Evolutionary conservation across 2,329 filamentous ascomycete species (phyloP).

Genomic region (Corniculantispora saksenae): DNA sequence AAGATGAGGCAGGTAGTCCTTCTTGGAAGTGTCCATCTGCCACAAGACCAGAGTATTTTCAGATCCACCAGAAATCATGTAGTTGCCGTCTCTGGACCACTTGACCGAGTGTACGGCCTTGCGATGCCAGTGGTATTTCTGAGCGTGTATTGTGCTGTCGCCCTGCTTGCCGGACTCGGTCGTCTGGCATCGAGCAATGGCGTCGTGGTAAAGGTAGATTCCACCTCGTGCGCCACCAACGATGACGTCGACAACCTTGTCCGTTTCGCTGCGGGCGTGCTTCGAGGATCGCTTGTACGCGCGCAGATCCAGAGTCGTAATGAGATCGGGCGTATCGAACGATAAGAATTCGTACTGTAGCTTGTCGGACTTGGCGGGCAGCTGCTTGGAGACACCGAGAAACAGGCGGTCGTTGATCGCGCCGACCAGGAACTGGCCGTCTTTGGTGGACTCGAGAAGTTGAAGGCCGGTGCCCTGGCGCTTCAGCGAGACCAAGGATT

Average conservation of each 20-base stretch:
- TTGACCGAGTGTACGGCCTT: conserved; percentile 80
- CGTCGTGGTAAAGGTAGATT: conserved; percentile 80
- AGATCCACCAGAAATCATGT: conserved; percentile 87
- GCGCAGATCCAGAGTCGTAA: conserved; percentile 68
- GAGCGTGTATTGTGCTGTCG: conserved; percentile 55
- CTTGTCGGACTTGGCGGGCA: conserved; percentile 27
- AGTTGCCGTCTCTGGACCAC: conserved; percentile 95
- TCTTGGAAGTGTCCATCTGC: conserved; percentile 86
- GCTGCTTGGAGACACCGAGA: conserved; percentile 32
- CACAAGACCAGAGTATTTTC: conserved; percentile 89
- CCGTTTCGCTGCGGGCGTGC: conserved; percentile 28
- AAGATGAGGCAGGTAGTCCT: conserved; percentile 86
- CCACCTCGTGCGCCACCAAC: conserved; percentile 75
- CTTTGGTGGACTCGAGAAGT: conserved; percentile 49
- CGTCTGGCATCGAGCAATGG: conserved; percentile 59
- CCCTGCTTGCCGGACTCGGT: conserved; percentile 40
- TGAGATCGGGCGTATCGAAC: conserved; percentile 61
- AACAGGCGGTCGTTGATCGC: conserved; percentile 41
- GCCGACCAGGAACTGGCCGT: conserved; percentile 57
- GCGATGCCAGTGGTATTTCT: conserved; percentile 88
- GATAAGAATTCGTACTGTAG: conserved; percentile 57
- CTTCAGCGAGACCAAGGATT: conserved; percentile 39
- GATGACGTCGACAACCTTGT: conserved; percentile 66
- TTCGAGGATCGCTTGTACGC: conserved; percentile 32
- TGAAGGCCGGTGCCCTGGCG: conserved; percentile 39